These are phyloP conservation scores for Vickermania ingenoplastis DNA, from an alignment of 208 protist species.

Conservation along the genomic window DNA sequence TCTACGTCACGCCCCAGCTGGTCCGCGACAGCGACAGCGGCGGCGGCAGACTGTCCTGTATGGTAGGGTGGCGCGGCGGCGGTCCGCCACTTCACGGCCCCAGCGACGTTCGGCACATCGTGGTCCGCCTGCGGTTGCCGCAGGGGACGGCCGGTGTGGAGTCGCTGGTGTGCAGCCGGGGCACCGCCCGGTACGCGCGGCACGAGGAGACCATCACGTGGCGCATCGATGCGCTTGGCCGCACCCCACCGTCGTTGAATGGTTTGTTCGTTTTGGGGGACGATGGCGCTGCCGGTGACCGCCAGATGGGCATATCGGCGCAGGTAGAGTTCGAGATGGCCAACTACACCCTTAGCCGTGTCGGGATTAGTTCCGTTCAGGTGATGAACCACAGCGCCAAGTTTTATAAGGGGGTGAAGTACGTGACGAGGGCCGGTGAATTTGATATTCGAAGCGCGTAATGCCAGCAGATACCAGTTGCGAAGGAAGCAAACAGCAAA, in stretches of 20 bases:
- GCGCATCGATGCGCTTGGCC: constrained; percentile 61
- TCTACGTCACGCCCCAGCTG: constrained; percentile 88
- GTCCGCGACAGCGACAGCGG: constrained; percentile 15
- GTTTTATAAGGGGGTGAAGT: constrained; percentile 87
- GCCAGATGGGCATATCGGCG: constrained; percentile 17
- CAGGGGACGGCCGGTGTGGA: constrained; percentile 44
- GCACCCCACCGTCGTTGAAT: constrained; percentile 49
- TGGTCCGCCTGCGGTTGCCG: constrained; percentile 57
- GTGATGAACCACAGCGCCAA: constrained; percentile 66
- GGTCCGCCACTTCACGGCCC: constrained; percentile 12
- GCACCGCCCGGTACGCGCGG: constrained; percentile 67
- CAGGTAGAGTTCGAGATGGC: constrained; percentile 62
- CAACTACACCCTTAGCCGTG: constrained; percentile 53
- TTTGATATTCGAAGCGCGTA: constrained; percentile 74
- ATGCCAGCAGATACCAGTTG: not conserved
- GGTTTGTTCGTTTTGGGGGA: constrained; percentile 55
- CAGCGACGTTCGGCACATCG: constrained; percentile 53
- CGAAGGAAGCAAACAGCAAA: not conserved
- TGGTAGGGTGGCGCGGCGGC: constrained; percentile 30
- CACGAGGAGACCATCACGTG: constrained; percentile 50
- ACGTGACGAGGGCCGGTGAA: constrained; percentile 59
- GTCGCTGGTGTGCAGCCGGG: constrained; percentile 55
- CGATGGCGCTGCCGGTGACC: not conserved
- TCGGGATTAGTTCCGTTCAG: constrained; percentile 77
- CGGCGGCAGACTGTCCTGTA: constrained; percentile 79